phyloP scores from a whole-genome alignment of 805 yeast species.

The Wickerhamiella spandovensis region DNA sequence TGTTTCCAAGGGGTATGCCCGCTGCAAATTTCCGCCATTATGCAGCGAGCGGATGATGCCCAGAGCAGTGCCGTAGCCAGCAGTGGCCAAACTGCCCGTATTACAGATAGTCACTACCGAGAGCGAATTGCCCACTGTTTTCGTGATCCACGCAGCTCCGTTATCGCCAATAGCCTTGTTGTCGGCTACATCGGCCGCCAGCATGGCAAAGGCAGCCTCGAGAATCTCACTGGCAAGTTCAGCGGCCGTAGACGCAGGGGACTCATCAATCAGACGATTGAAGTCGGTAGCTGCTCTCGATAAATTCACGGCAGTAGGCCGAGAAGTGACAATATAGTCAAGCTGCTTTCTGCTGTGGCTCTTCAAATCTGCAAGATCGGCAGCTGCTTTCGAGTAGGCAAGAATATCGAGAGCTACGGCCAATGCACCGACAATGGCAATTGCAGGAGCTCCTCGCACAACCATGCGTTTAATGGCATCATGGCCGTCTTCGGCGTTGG shows the following conservation, averaged over 20 bases:
- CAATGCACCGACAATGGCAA: constrained; percentile 86
- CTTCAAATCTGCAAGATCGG: constrained; percentile 9
- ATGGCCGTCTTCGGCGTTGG: constrained; percentile 60
- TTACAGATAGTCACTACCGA: constrained; percentile 86
- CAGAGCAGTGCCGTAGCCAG: constrained; percentile 94
- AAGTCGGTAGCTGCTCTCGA: constrained; percentile 56
- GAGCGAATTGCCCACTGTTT: constrained; percentile 40
- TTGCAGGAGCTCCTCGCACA: constrained; percentile 97
- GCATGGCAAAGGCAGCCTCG: constrained; percentile 34
- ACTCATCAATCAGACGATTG: constrained; percentile 22
- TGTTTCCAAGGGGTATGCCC: constrained; percentile 81
- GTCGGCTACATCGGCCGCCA: constrained; percentile 65
- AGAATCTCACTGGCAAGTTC: constrained; percentile 27
- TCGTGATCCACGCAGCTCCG: constrained; percentile 58
- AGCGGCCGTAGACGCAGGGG: constrained; percentile 11
- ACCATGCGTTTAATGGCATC: constrained; percentile 81
- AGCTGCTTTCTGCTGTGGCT: constrained; percentile 31
- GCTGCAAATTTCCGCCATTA: constrained; percentile 39
- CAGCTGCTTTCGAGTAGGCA: constrained; percentile 20
- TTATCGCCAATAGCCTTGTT: constrained; percentile 66
- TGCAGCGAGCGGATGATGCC: constrained; percentile 75
- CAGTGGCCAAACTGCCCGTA: constrained; percentile 93
- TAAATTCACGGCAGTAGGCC: constrained; percentile 94
- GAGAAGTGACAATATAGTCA: constrained; percentile 54
- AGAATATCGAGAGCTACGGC: constrained; percentile 64